These are phyloP conservation scores for Lentinula aciculospora DNA, from an alignment of 768 basidiomycete genomes.

Conservation along the genomic window DNA sequence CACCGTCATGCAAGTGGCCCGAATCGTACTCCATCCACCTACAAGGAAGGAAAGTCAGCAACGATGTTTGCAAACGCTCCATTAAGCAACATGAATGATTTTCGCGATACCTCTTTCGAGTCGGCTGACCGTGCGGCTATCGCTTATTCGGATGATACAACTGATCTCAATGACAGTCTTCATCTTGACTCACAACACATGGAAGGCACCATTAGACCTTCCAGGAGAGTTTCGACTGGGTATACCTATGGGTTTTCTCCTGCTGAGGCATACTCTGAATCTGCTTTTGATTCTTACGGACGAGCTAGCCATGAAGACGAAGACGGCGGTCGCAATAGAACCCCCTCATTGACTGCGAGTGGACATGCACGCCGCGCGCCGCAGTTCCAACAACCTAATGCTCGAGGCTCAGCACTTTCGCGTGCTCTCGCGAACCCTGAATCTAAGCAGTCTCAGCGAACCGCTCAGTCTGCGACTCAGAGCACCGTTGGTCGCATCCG, in stretches of 20 bases:
- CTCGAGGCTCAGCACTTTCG: not conserved
- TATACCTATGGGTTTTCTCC: conserved; percentile 10
- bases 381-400: not conserved
- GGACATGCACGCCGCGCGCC: not conserved
- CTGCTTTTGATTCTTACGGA: not conserved
- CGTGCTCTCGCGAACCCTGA: not conserved
- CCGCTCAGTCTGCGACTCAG: not conserved
- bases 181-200: conserved; percentile 2
- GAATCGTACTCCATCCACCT: not conserved
- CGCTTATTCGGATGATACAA: not conserved
- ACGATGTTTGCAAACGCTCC: not conserved
- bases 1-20: no score
- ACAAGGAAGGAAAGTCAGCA: not conserved
- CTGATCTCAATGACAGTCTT: not conserved
- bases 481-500: conserved; percentile 4
- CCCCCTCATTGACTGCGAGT: conserved; percentile 1
- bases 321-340: not conserved
- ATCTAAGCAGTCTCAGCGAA: not conserved
- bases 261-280: not conserved
- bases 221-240: conserved; percentile 1
- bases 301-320: not conserved
- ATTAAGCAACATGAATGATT: not conserved
- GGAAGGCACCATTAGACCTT: conserved; percentile 5
- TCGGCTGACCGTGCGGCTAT: not conserved
- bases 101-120: not conserved